Evolutionary conservation across 192 early-diverging fungal species (phyloP).

Genomic region (Mortierella antarctica): DNA sequence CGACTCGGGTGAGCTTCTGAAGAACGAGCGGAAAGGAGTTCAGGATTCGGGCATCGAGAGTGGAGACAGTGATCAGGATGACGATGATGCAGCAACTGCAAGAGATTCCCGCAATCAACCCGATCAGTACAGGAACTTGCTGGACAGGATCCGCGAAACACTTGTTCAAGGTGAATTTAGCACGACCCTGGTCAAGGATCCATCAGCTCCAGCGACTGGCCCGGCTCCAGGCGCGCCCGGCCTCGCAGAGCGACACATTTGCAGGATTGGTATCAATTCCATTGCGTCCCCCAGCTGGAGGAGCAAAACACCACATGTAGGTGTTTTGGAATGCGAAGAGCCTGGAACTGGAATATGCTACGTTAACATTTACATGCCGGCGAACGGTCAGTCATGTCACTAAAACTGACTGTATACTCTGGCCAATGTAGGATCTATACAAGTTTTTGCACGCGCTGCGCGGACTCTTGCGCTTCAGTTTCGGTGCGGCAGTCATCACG

Average conservation of each 20-base stretch:
- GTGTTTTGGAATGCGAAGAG: background rate
- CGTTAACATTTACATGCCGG: no score
- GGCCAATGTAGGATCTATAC: slow-evolving; percentile 59
- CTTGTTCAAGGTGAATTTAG: slow-evolving; percentile 78
- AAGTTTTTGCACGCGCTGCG: slow-evolving; percentile 81
- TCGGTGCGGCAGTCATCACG: slow-evolving; percentile 80
- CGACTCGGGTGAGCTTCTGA: slow-evolving; percentile 47
- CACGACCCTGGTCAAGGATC: slow-evolving; percentile 48
- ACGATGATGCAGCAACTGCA: background rate
- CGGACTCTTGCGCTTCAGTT: slow-evolving; percentile 80
- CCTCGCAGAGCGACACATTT: slow-evolving; percentile 65
- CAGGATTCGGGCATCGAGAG: slow-evolving; percentile 32
- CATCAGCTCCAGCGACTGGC: slow-evolving; percentile 16
- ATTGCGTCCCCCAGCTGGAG: slow-evolving; percentile 87
- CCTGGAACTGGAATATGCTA: no score
- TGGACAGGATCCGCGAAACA: slow-evolving; percentile 65
- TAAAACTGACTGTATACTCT: background rate
- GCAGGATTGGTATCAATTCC: slow-evolving; percentile 85
- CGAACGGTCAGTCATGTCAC: background rate
- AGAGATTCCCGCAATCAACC: slow-evolving; percentile 1
- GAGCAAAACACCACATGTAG: slow-evolving; percentile 64
- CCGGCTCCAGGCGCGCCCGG: slow-evolving; percentile 39
- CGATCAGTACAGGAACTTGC: slow-evolving; percentile 55
- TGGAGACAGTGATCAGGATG: slow-evolving; percentile 26
- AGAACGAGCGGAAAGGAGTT: slow-evolving; percentile 25